Evolutionary conservation across 2,329 filamentous ascomycete genomes (phyloP), one percentile per base, ranked within the genome.

Genomic region (Mollisia scopiformis): DNA sequence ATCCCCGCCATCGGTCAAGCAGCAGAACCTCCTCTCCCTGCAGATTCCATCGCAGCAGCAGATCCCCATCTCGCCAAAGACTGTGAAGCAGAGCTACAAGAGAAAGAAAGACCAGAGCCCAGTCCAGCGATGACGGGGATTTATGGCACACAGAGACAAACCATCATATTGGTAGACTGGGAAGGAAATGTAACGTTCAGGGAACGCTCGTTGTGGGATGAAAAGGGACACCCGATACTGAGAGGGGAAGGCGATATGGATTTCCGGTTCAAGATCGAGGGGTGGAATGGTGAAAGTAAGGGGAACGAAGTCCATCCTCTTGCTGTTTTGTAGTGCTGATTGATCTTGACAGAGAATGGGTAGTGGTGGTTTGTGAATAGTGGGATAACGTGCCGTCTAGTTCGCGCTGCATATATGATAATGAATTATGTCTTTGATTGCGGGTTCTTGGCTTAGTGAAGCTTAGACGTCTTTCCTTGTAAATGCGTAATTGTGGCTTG

Each of bases 81-180:
- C 75, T 78, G 23, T 75, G 69, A 67, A 4, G 75, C 75, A 4
- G 72, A 74, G 56, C 70, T 67, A 56, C 61, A 66, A 25, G 58
- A 61, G 28, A 65, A 62, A 25, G 67, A 72, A 51, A 73, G 74
- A 27, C 78, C 79, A 1, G 78, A 79, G 16, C 70, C 31, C 64
- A 60, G 66, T 37, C 64, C 68, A 23, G 60, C 85, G 65, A 82
- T 83, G 70, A 83, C 80, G 5, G 86, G 86, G 1, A 76, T 86
- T 64, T 89, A 89, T 67, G 86, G 86, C 3, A 89, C 86, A 5
- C 86, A 89, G 74, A 76, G 86, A 37, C 86, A 89, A 75, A 88
- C 86, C 0, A 75, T 88, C 14, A 73, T 89, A 14, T 74, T 88
- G 47, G 82, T 88, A 6, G 85, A 87, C 66, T 86, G 83, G 82